Conservation (phyloP, 441 rosid species). For the Omphalea diandra region DNA sequence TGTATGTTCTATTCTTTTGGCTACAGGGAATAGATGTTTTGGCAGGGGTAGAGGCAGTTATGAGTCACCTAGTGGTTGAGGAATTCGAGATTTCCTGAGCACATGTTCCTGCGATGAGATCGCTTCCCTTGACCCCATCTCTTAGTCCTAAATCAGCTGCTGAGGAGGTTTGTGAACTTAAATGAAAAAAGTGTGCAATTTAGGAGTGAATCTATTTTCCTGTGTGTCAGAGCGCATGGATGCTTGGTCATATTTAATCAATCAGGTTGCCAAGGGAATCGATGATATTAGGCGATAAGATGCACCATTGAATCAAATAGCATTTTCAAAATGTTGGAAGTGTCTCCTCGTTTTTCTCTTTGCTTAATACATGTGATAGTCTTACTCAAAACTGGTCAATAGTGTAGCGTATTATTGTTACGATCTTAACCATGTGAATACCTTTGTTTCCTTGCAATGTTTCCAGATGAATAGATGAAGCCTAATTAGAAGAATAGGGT, state of each 20-base stretch:
- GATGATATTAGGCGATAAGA: background rate
- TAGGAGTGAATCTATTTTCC: slow-evolving; percentile 4
- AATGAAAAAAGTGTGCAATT: slow-evolving; percentile 1
- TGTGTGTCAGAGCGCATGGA: background rate
- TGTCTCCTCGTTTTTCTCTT: background rate
- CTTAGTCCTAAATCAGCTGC: slow-evolving; percentile 66
- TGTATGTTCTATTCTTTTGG: background rate
- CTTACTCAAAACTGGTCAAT: background rate
- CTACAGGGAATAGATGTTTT: slow-evolving; percentile 58
- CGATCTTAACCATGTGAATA: slow-evolving; percentile 1
- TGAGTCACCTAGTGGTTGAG: slow-evolving; percentile 63
- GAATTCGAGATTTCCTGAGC: slow-evolving; percentile 69
- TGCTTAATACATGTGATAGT: background rate
- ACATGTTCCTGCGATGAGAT: slow-evolving; percentile 58
- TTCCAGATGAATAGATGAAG: background rate
- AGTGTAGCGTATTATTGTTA: background rate
- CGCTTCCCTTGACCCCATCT: slow-evolving; percentile 39
- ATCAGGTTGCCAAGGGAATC: background rate
- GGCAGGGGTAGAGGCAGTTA: slow-evolving; percentile 65
- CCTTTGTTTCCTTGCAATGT: background rate
- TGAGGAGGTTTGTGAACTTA: slow-evolving; percentile 55
- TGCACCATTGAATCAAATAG: too few relatives aligned
- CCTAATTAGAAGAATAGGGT: background rate
- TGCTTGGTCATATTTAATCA: background rate
- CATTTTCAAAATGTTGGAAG: background rate